A percentile compares a stretch with the other conserved stretches of the same genome.
phyloP scores from a whole-genome alignment of 2,329 filamentous ascomycete genomes.

The Hymenoscyphus scutula region DNA sequence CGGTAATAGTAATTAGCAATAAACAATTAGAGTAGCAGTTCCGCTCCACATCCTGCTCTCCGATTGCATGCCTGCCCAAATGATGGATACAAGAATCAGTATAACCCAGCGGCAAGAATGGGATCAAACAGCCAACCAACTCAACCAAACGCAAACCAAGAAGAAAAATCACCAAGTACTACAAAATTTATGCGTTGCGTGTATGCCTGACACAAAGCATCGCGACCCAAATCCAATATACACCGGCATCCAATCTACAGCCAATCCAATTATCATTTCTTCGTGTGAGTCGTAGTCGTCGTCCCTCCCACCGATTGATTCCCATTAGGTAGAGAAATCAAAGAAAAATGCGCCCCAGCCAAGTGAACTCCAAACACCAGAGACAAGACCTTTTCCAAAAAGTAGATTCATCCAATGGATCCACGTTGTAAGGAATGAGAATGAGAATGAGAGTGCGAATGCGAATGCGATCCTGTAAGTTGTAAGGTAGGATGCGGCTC shows the following conservation, averaged over 20 bases:
- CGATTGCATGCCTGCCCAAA: not conserved
- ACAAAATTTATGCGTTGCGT: conserved; percentile 5
- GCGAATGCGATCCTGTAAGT: conserved; percentile 17
- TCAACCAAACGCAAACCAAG: not conserved
- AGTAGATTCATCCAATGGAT: conserved; percentile 20
- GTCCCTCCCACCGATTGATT: conserved; percentile 20
- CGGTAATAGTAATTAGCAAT: conserved; percentile 4
- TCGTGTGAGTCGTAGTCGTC: conserved; percentile 28
- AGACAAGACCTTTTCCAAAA: not conserved
- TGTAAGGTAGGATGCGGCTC: conserved; percentile 26
- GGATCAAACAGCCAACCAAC: not conserved
- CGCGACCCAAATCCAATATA: conserved; percentile 21
- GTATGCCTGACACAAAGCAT: conserved; percentile 4
- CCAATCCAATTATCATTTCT: conserved; percentile 22
- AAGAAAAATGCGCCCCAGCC: conserved; percentile 17
- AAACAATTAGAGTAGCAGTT: not conserved
- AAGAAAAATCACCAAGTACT: conserved; percentile 5
- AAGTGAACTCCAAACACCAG: conserved; percentile 13
- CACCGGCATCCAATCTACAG: conserved; percentile 27
- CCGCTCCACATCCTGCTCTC: not conserved
- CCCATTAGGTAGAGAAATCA: conserved; percentile 22
- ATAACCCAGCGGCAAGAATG: not conserved
- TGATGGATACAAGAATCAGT: conserved; percentile 1
- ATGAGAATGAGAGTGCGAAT: not conserved
- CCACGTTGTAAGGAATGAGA: conserved; percentile 18